phyloP scores from a whole-genome alignment of 2,329 filamentous ascomycete species.

The Mycocentrospora acerina region DNA sequence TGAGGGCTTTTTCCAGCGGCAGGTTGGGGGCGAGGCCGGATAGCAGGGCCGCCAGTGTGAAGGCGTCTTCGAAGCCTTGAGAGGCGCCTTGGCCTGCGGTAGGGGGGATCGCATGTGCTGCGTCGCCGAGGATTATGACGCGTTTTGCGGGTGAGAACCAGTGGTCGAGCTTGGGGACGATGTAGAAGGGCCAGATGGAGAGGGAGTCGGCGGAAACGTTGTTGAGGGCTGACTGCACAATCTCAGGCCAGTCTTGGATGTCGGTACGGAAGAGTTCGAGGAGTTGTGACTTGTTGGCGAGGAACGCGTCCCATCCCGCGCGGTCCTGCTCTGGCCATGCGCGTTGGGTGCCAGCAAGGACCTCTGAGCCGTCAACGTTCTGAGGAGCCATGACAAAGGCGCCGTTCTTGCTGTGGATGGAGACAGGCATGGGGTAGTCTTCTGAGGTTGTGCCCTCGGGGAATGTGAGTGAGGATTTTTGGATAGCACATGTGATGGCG shows the following conservation, averaged over 20 bases:
- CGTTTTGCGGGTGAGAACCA: conserved; percentile 46
- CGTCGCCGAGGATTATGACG: conserved; percentile 59
- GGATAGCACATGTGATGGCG: conserved; percentile 40
- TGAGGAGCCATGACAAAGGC: conserved; percentile 45
- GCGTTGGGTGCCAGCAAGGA: conserved; percentile 42
- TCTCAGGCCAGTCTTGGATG: conserved; percentile 14
- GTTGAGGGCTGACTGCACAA: conserved; percentile 15
- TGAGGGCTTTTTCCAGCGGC: conserved; percentile 30
- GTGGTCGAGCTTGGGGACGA: conserved; percentile 38
- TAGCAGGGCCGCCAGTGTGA: conserved; percentile 18
- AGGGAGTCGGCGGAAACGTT: conserved; percentile 14
- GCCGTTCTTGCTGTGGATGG: conserved; percentile 38
- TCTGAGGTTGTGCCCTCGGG: conserved; percentile 2
- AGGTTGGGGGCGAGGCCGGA: conserved; percentile 5
- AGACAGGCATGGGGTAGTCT: conserved; percentile 28
- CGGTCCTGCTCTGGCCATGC: conserved; percentile 33
- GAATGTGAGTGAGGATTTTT: conserved; percentile 4
- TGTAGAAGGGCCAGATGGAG: conserved; percentile 22
- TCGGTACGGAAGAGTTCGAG: conserved; percentile 7
- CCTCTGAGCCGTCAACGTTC: conserved; percentile 33
- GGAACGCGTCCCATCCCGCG: conserved; percentile 36
- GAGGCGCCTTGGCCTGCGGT: conserved; percentile 62
- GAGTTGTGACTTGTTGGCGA: conserved; percentile 29
- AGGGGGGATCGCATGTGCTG: conserved; percentile 64
- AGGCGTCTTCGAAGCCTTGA: conserved; percentile 58